These are phyloP conservation scores for Trypanosomatidae sp. DNA, from an alignment of 208 protist genomes.

Conservation along the genomic window DNA sequence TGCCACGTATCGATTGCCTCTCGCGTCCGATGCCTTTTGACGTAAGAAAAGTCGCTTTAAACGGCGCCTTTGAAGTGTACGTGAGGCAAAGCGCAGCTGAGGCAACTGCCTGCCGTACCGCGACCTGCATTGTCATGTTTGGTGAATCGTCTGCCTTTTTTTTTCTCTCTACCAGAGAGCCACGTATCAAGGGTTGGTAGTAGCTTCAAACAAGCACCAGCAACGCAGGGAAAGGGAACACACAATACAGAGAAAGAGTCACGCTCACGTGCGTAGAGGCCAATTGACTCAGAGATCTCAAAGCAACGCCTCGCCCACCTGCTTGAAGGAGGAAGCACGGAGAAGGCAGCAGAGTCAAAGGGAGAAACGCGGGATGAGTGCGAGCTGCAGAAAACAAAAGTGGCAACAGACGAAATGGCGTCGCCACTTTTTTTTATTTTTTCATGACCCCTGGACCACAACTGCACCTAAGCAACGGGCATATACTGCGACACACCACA, in stretches of 20 bases:
- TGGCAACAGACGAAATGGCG: no score
- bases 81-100: neutral
- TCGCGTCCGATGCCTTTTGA: neutral
- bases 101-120: neutral
- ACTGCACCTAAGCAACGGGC: neutral
- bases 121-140: neutral
- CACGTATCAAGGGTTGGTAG: neutral
- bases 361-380: neutral
- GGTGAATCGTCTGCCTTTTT: neutral
- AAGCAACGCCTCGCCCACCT: neutral
- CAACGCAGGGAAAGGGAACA: slow-evolving; percentile 5
- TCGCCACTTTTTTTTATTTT: neutral
- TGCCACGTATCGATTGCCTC: neutral
- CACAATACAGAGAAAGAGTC: neutral
- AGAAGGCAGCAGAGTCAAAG: neutral
- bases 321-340: neutral
- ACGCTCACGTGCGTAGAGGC: neutral
- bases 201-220: neutral
- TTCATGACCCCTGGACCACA: neutral
- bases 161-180: neutral
- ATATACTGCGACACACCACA: slow-evolving; percentile 5
- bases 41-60: neutral
- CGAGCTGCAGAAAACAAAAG: neutral
- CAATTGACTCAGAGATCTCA: slow-evolving; percentile 3
- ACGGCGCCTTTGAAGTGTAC: neutral